phyloP scores from a whole-genome alignment of 192 early-diverging fungal species.

The Piromyces sp. region DNA sequence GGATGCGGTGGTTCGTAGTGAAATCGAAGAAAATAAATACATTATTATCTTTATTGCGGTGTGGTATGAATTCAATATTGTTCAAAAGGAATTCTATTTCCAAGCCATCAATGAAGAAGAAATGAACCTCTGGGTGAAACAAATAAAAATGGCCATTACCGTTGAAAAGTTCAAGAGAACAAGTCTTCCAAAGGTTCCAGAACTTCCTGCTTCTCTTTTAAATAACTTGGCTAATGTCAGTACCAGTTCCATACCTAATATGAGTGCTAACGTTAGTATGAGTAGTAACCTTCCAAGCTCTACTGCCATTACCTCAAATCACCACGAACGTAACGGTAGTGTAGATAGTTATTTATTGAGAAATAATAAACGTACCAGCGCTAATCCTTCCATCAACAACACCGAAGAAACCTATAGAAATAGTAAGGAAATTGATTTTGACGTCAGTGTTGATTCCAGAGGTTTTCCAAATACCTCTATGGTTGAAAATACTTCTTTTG shows the following conservation, averaged over 20 bases:
- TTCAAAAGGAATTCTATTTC: background rate
- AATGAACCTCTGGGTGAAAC: background rate
- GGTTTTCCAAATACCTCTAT: too few relatives aligned
- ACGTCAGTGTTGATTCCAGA: background rate
- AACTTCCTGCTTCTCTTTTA: background rate
- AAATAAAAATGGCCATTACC: background rate
- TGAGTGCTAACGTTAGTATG: background rate
- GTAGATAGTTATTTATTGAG: too few relatives aligned
- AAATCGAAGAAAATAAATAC: background rate
- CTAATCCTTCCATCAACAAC: too few relatives aligned
- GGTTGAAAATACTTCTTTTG: background rate
- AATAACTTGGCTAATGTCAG: background rate
- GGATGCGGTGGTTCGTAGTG: background rate
- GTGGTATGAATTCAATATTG: background rate
- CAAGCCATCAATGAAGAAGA: background rate
- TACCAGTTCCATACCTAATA: background rate
- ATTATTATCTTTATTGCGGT: background rate
- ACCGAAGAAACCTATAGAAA: too few relatives aligned
- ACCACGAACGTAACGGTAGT: too few relatives aligned
- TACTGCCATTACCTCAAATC: background rate
- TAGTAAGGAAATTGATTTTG: background rate
- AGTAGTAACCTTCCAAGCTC: background rate
- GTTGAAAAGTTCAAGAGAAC: background rate
- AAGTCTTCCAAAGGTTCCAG: background rate
- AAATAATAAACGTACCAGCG: too few relatives aligned